Conservation (phyloP, 1,284 basidiomycete genomes). For the Heliocybe sulcata region DNA sequence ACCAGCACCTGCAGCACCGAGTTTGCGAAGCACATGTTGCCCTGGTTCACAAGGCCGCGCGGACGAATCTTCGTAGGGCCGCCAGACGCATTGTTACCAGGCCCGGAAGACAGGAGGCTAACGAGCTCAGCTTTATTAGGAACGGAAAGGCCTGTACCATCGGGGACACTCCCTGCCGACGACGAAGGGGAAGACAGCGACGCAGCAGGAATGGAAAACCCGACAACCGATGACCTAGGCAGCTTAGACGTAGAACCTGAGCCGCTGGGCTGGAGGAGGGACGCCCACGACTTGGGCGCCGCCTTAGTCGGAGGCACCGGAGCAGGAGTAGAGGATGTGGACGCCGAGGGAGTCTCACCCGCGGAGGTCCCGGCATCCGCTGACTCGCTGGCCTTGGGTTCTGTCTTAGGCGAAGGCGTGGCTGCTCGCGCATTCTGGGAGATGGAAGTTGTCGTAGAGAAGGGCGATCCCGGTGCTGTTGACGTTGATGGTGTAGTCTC, state of each 20-base stretch:
- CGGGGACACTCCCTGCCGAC: neutral
- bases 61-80: constrained; percentile 44
- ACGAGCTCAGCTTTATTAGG: constrained; percentile 10
- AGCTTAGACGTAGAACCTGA: constrained; percentile 35
- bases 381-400: constrained; percentile 10
- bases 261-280: constrained; percentile 46
- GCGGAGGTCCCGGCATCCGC: neutral
- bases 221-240: constrained; percentile 58
- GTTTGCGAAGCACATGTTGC: constrained; percentile 98
- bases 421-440: constrained; percentile 21
- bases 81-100: constrained; percentile 34
- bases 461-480: constrained; percentile 45
- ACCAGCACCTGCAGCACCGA: constrained; percentile 88
- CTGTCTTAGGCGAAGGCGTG: constrained; percentile 13
- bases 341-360: neutral
- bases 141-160: constrained; percentile 15
- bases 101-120: constrained; percentile 27
- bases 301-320: constrained; percentile 20
- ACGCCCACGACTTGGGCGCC: constrained; percentile 70
- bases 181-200: constrained; percentile 12
- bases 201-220: constrained; percentile 56
- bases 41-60: constrained; percentile 88
- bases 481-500: constrained; percentile 33
- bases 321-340: constrained; percentile 18
- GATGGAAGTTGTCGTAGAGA: constrained; percentile 53